Base-by-base conservation (phyloP, 164 flowering plant genomes). In the Aristolochia californica region DNA sequence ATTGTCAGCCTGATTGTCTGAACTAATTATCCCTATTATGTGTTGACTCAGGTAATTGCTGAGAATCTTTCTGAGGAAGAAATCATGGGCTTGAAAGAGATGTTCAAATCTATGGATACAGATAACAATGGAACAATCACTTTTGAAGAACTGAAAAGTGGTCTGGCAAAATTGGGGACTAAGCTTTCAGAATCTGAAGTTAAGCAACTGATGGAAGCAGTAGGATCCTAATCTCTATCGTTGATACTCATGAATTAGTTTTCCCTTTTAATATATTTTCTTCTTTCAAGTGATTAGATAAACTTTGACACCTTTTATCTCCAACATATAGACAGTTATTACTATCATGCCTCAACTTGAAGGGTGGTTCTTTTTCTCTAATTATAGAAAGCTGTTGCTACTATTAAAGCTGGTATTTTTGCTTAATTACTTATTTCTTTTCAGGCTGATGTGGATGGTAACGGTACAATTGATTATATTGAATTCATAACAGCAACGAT, bases 21-120 rank as follows among this genome's bases (percentile, higher is more conserved):
- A 48, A 44, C 28, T 45, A 38, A 4, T 17, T 45, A n/a, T 71
- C 50, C 50, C 18, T 47, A 17, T 47, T 47, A 47, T 17, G 2
- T 59, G n/a, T n/a, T n/a, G 54, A 57, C 58, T 56, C 76, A 91
- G 98, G 98, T 93, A 43, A 93, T 93, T 73, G 99, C 99, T 21
- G 96, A 87, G 70, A 89, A 82, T 62, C 83, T 91, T 50, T 91
- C 98, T 56, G 98, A 91, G 72, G 98, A 91, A 77, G 98, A 91
- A 70, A 91, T 91, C 40, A 77, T 76, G 70, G 98, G 96, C 47
- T 80, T 88, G 78, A 88, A 89, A 75, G 99, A 85, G 70, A 93
- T 93, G 99, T 93, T 93, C 71, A 93, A 81, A 70, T 82, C 91
- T 66, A 85, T 93, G 85, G 97, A 93, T 75, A 87, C 95, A 13